Evolutionary conservation across 441 rosid genomes (phyloP), one percentile per base, ranked within the genome.

Genomic region (Rhodomyrtus psidioides): DNA sequence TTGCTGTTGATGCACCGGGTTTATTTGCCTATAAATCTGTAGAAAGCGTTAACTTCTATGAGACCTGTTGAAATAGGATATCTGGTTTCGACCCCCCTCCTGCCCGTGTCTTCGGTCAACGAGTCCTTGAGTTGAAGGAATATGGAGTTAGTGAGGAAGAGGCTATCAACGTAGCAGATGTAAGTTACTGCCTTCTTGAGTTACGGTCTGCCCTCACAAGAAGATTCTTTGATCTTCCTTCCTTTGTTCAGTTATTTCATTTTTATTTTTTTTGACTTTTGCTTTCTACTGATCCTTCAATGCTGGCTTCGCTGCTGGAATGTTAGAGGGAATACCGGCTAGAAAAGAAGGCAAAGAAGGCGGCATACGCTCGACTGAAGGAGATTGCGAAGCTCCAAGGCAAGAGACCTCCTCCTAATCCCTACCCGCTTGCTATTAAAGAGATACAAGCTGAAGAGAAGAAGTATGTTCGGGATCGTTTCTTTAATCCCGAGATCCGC

Each of bases 91-190:
- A 93, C 51, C 96, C 98, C 15, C 96, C 96, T 87, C 94, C 95
- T 28, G 98, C 98, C 27, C 94, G 94, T 75, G 46, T 93, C 14
- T 96, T 91, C 85, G 93, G 94, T 86, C 85, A 88, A 81, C 92
- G 96, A 27, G 94, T 97, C 65, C 93, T 96, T 86, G 91, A 94
- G 89, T 86, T 97, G 91, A 96, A 92, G 87, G 92, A 93, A 87
- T 92, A 91, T 51, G 99, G 99, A 86, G 94, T 95, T 86, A 65
- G 83, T 6, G 96, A 90, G 89, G 93, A 92, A 87, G 93, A 94
- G 85, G 99, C 99, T 56, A 91, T 95, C 91, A 90, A 94, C 19
- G 88, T 94, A 21, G 98, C 98, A 75, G 94, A 96, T 90, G 99
- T 96, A 90, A 34, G 93, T 90, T 34, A 39, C 81, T 83, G 79